phyloP scores from a whole-genome alignment of 495 filamentous ascomycete species.

The Neurospora sp. region DNA sequence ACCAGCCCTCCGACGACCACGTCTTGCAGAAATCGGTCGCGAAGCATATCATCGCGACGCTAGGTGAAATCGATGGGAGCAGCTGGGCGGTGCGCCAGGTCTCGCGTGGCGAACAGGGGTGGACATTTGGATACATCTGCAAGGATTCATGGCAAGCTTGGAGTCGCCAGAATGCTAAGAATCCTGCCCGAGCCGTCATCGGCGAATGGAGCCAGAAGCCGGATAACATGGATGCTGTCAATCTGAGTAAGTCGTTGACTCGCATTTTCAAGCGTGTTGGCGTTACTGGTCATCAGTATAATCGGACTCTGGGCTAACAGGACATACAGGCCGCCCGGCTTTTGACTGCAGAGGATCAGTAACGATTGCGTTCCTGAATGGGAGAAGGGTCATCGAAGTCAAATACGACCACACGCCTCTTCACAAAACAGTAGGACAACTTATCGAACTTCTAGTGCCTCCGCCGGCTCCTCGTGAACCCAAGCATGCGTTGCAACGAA shows the following conservation, averaged over 20 bases:
- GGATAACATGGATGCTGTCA: constrained; percentile 26
- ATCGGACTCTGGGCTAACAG: background rate
- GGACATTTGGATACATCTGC: constrained; percentile 40
- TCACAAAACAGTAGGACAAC: constrained; percentile 35
- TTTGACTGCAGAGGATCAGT: constrained; percentile 41
- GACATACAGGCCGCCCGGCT: constrained; percentile 31
- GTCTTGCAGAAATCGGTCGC: constrained; percentile 30
- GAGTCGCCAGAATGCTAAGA: constrained; percentile 32
- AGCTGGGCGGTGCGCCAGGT: constrained; percentile 32
- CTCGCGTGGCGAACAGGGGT: constrained; percentile 30
- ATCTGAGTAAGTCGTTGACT: constrained; percentile 19
- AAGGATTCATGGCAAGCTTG: constrained; percentile 38
- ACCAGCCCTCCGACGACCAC: constrained; percentile 33
- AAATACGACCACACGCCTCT: constrained; percentile 40
- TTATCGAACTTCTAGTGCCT: constrained; percentile 30
- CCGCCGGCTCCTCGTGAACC: constrained; percentile 22
- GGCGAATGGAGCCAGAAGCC: constrained; percentile 31
- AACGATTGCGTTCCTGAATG: constrained; percentile 32
- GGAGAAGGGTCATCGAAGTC: constrained; percentile 26
- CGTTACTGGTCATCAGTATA: background rate
- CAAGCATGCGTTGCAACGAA: constrained; percentile 44
- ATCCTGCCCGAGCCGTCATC: constrained; percentile 23
- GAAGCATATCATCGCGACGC: constrained; percentile 28
- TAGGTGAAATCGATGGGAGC: constrained; percentile 31
- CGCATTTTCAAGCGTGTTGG: background rate